Base-by-base conservation (phyloP, 192 early-diverging fungal species). In the Piromyces finnis region DNA sequence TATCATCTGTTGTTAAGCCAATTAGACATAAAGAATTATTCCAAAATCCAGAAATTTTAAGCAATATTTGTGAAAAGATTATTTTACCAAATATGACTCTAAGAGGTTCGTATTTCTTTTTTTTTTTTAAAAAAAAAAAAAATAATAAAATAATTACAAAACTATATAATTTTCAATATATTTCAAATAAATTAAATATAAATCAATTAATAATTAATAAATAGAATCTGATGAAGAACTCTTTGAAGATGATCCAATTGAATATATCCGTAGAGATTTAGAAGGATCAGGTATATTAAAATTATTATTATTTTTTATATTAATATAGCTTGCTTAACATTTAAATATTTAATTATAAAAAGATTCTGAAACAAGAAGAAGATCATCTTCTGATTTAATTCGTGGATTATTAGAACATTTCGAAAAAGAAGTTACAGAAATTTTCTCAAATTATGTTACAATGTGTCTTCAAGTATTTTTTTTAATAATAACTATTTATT, bases 231-330 rank as follows among this genome's bases (percentile, higher is more conserved):
- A 99, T 82, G 94, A 95, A 86, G 97, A 98, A 83, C 85, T 96
- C 82, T 98, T 98, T 86, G 94, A 98, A 82, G 96, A 98, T 82
- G 97, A 98, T 79, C 95, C 96, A 29, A 93, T 98, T 83, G 96
- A 97, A 79, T 98, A 93, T 83, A 94, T 98, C 83, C 87, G 96
- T 51, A 87, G 94, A 77, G 97, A 98, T 85, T 81, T 98, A 15
- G 97, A 98, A 83, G 95, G 96, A 32, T 92, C 92, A 26, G 92
- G 91, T 92, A 83, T 78, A 28, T 78, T 39, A 29, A 26, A 51
- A 77, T 26, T 41, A 22, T 14, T 39, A 39, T 18, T 81, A 59
- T n/a, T 35, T 7, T 35, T 35, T 7, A 35, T 35, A 7, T 35
- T 7, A 7, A 35, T 35, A 3, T 35, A 35, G 12, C 13, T 82